These are phyloP conservation scores for Pleurotus citrinopileatus DNA, from an alignment of 768 basidiomycete species.

Conservation along the genomic window DNA sequence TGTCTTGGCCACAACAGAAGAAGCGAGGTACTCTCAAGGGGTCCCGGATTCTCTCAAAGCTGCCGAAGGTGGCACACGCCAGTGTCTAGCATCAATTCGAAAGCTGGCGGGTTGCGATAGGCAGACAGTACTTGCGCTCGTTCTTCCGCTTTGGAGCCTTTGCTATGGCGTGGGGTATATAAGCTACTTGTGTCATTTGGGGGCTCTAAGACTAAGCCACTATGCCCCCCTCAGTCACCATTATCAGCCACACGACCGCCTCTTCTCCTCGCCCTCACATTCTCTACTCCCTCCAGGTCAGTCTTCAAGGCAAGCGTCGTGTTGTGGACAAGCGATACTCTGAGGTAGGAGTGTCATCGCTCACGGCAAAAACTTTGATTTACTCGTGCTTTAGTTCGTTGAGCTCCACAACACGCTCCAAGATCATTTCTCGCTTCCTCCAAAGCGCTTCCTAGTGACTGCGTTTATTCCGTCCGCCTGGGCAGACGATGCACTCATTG, in stretches of 20 bases:
- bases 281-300: slow-evolving; percentile 39
- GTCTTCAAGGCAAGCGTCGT: slow-evolving; percentile 28
- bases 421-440: slow-evolving; percentile 41
- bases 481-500: slow-evolving; percentile 49
- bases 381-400: slow-evolving; percentile 26
- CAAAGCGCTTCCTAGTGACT: slow-evolving; percentile 48
- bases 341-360: slow-evolving; percentile 28
- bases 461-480: slow-evolving; percentile 50
- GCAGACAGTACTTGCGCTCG: not conserved
- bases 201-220: slow-evolving; percentile 9
- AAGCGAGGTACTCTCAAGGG: not conserved
- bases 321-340: slow-evolving; percentile 39
- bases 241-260: slow-evolving; percentile 42
- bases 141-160: not conserved
- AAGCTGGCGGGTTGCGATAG: not conserved
- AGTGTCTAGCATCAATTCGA: not conserved
- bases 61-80: not conserved
- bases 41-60: not conserved
- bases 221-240: slow-evolving; percentile 21
- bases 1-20: not conserved
- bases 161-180: not conserved
- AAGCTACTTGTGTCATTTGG: not conserved
- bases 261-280: slow-evolving; percentile 45
- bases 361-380: not conserved
- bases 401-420: slow-evolving; percentile 38